Percentiles rank a stretch among this genome's conserved stretches.
Conservation (phyloP, 805 yeast genomes). For the Saccharomycopsis sp. region DNA sequence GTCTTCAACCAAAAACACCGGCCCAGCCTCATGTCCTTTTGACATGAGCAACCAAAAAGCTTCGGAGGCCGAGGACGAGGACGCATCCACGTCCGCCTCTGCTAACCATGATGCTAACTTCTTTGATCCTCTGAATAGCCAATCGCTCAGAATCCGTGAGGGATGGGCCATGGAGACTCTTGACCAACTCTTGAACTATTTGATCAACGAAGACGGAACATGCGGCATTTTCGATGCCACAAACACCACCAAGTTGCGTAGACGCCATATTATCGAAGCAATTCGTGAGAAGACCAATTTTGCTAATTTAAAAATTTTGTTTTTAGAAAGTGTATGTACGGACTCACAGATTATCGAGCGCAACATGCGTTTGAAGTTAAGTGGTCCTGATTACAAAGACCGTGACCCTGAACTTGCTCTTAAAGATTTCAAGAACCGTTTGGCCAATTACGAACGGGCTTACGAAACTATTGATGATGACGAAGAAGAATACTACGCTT, state of each 20-base stretch:
- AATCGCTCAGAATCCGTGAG: constrained; percentile 64
- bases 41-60: constrained; percentile 8
- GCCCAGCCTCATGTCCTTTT: constrained; percentile 26
- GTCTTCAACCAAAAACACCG: constrained; percentile 36
- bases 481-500: constrained; percentile 40
- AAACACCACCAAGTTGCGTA: constrained; percentile 61
- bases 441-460: constrained; percentile 45
- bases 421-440: constrained; percentile 37
- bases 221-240: constrained; percentile 92
- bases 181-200: constrained; percentile 74
- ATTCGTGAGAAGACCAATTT: constrained; percentile 29
- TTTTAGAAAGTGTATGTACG: constrained; percentile 33
- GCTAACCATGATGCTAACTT: constrained; percentile 70
- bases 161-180: constrained; percentile 96
- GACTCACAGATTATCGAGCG: constrained; percentile 26
- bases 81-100: constrained; percentile 7
- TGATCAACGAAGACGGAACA: constrained; percentile 74
- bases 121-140: constrained; percentile 72
- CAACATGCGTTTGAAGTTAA: constrained; percentile 29
- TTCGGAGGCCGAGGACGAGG: too few relatives aligned
- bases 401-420: constrained; percentile 56
- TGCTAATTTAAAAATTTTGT: constrained; percentile 32
- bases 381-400: constrained; percentile 47
- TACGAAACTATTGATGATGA: constrained; percentile 42
- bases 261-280: constrained; percentile 42